Base-by-base conservation (phyloP, 2,329 filamentous ascomycete species). In the Metarhizium guizhouense region DNA sequence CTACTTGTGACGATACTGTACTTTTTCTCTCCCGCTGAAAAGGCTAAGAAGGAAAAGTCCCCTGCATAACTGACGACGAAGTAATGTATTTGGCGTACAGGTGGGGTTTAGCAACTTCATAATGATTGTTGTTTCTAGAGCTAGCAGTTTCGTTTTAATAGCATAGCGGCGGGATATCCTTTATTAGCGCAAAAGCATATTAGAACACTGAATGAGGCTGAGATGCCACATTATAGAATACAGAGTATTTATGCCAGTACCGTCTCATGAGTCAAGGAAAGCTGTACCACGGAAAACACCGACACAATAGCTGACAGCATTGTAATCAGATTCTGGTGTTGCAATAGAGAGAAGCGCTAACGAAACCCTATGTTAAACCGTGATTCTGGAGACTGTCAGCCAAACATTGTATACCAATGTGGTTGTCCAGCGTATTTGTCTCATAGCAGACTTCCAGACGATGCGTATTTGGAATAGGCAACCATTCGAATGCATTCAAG, bases 1-100 rank as follows among this genome's bases (percentile, higher is more conserved):
- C 47, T 62, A 2, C 58, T 65, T 4, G 62, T 64, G 4, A 59
- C 60, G 3, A 13, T 61, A 8, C 48, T 63, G 20, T 65, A 60
- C 51, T 40, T 59, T 5, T 61, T 65, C 42, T 59, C 62, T 2
- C 56, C 58, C 1, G 42, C 56, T 1, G 58, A 62, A 36, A 60
- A 59, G 52, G 43, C 54, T n/a, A 49, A 54, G n/a, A 43, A 48
- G 47, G 42, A 52, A 2, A 11, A 45, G 38, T 59, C 58, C 13
- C 45, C 13, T 16, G 45, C 45, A 48, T 48, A 16, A 30, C 3
- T 13, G 3, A 30, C 11, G 25, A 29, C 20, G 25, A 30, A 7
- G 25, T 6, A 30, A 30, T 16, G 11, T 20, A 32, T 48, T 29
- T 7, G 42, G 42, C n/a, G 6, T 10, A 45, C 16, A 7, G 6